These are phyloP conservation scores for Phaffomyces thermotolerans DNA, from an alignment of 805 yeast species.

Conservation along the genomic window DNA sequence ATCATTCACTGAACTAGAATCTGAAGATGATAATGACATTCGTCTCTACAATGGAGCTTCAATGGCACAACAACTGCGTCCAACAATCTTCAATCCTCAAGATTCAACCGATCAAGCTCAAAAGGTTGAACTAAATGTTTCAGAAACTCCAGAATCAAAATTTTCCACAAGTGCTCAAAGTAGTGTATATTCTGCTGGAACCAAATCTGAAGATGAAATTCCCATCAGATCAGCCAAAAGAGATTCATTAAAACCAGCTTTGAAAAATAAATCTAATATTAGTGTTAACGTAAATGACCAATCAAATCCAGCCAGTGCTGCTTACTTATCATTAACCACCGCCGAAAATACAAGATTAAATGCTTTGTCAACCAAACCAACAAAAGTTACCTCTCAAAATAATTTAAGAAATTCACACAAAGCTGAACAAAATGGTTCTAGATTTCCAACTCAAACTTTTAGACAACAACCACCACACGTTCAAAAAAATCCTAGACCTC, in stretches of 20 bases:
- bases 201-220: slow-evolving; percentile 12
- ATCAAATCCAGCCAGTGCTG: slow-evolving; percentile 45
- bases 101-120: not conserved
- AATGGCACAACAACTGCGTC: slow-evolving; percentile 44
- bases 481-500: slow-evolving; percentile 1
- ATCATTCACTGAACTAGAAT: slow-evolving; percentile 15
- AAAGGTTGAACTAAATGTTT: not conserved
- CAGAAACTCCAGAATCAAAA: not conserved
- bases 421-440: not conserved
- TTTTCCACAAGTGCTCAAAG: slow-evolving; percentile 6
- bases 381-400: not conserved
- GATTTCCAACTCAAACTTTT: not conserved
- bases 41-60: not conserved
- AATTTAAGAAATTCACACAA: not conserved
- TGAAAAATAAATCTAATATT: slow-evolving; percentile 25
- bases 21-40: slow-evolving; percentile 2
- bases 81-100: slow-evolving; percentile 25
- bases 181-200: slow-evolving; percentile 9
- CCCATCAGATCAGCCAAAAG: slow-evolving; percentile 31
- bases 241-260: slow-evolving; percentile 33
- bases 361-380: slow-evolving; percentile 28
- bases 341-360: slow-evolving; percentile 75
- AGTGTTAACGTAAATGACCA: slow-evolving; percentile 15
- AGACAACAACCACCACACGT: not conserved
- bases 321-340: slow-evolving; percentile 61